Conservation (phyloP, 2,329 filamentous ascomycete genomes). For the Fusarium guadeloupense region DNA sequence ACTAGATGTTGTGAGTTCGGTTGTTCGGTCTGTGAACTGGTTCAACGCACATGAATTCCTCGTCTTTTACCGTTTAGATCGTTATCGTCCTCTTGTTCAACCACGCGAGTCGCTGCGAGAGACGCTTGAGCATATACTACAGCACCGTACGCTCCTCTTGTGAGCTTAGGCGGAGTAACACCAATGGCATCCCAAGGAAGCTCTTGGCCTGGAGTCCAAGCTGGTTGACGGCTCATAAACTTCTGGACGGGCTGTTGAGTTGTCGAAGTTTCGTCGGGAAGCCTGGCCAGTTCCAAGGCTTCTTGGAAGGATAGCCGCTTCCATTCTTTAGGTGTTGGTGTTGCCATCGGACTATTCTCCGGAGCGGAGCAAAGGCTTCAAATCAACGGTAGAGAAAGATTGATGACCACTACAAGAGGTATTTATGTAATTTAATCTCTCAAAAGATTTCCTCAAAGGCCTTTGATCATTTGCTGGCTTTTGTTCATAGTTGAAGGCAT, state of each 20-base stretch:
- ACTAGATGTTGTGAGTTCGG: conserved; percentile 48
- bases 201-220: conserved; percentile 47
- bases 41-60: conserved; percentile 51
- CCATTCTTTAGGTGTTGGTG: conserved; percentile 22
- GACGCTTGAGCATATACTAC: conserved; percentile 52
- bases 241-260: conserved; percentile 20
- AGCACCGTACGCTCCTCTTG: conserved; percentile 49
- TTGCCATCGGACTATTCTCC: conserved; percentile 7
- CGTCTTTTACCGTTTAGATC: conserved; percentile 32
- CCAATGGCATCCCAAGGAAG: conserved; percentile 44
- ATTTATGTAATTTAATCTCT: too few species aligned
- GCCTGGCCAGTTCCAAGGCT: conserved; percentile 41
- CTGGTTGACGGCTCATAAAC: conserved; percentile 47
- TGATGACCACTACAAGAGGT: neutral
- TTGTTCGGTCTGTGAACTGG: neutral
- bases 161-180: conserved; percentile 16
- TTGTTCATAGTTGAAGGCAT: neutral
- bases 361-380: neutral
- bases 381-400: neutral
- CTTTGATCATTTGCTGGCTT: neutral
- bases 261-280: conserved; percentile 28
- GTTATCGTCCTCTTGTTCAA: conserved; percentile 46
- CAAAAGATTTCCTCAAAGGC: too few species aligned
- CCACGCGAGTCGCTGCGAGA: conserved; percentile 48
- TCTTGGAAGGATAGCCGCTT: conserved; percentile 45